Percentiles rank a stretch among this genome's conserved stretches.
phyloP scores from a whole-genome alignment of 176 grass and related monocot species.

The Triticum turgidum region DNA sequence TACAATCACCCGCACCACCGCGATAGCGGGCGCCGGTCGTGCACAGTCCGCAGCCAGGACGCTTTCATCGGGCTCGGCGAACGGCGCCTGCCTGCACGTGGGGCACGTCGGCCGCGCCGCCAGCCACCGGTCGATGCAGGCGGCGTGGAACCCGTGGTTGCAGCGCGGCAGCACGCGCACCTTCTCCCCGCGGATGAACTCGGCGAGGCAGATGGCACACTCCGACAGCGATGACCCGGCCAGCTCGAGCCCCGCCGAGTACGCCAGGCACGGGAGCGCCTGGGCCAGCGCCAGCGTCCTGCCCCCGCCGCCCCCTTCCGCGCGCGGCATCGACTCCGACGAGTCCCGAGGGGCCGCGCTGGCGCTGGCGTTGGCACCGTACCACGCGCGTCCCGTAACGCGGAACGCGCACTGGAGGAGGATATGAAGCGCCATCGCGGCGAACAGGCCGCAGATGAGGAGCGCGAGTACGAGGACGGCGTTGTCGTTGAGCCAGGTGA shows the following conservation, averaged over 20 bases:
- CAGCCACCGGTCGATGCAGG: constrained; percentile 80
- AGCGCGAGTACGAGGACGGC: constrained; percentile 44
- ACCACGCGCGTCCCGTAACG: constrained; percentile 27
- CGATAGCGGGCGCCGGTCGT: not conserved
- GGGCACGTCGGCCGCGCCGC: constrained; percentile 60
- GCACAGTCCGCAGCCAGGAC: not conserved
- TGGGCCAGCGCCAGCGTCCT: not conserved
- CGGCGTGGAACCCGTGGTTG: constrained; percentile 73
- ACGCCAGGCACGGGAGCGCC: constrained; percentile 39
- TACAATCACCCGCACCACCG: constrained; percentile 5
- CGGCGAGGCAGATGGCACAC: constrained; percentile 82
- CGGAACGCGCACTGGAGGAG: constrained; percentile 39
- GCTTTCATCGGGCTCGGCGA: constrained; percentile 8
- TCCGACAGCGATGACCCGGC: constrained; percentile 44
- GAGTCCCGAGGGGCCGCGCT: too few species aligned
- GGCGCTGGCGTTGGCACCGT: not conserved
- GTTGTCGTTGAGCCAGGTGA: constrained; percentile 16
- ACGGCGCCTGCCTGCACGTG: constrained; percentile 62
- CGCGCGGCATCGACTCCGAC: too few species aligned
- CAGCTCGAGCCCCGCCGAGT: constrained; percentile 41
- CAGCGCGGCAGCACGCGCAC: constrained; percentile 69
- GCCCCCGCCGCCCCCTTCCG: too few species aligned
- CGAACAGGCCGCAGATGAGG: constrained; percentile 53
- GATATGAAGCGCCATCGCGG: constrained; percentile 31
- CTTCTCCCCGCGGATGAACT: constrained; percentile 56